Base-by-base conservation (phyloP, 164 flowering plant species). In the Magnolia changhungtana region DNA sequence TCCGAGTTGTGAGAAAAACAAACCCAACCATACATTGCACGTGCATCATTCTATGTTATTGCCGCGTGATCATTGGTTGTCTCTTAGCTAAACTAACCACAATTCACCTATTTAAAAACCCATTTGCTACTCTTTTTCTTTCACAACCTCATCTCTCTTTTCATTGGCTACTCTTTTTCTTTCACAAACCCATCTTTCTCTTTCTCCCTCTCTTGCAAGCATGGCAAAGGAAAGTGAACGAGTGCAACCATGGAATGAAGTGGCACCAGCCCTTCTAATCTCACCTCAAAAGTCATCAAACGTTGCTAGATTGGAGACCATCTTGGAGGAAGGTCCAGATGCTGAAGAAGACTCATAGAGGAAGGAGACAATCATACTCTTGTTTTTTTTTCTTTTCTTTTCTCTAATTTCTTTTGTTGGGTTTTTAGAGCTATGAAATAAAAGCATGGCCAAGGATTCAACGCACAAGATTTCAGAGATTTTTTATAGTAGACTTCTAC, bases 191-290 rank as follows among this genome's bases (percentile, higher is more conserved):
- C 61, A 1, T 16, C 16, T 16, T 11, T 55, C 9, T 16, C 61
- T 10, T 55, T 64, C 9, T 24, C 27, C 27, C 27, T 24, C 27
- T 4, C 11, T 29, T 20, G 29, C 16, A 20, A 49, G n/a, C 21
- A 70, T 70, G 72, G 58, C 72, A 18, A 70, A 50, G 72, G 61
- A 20, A 70, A 58, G 24, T 49, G 19, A 2, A 70, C 23, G 7
- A n/a, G 51, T 70, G 72, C 55, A 70, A n/a, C 27, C 72, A 70
- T 70, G 72, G 72, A 70, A 49, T 70, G 72, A 70, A 16, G 72
- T 70, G 18, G 58, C 72, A 70, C 72, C 72, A 70, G 72, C 72
- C 58, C 21, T 49, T 45, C 8, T 70, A 20, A 70, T 49, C 37
- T 18, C 55, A 49, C 72, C 24, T 50, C 55, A 50, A 50, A 70